Evolutionary conservation across 495 filamentous ascomycete genomes (phyloP).

Genomic region (Penicillium subrubescens): DNA sequence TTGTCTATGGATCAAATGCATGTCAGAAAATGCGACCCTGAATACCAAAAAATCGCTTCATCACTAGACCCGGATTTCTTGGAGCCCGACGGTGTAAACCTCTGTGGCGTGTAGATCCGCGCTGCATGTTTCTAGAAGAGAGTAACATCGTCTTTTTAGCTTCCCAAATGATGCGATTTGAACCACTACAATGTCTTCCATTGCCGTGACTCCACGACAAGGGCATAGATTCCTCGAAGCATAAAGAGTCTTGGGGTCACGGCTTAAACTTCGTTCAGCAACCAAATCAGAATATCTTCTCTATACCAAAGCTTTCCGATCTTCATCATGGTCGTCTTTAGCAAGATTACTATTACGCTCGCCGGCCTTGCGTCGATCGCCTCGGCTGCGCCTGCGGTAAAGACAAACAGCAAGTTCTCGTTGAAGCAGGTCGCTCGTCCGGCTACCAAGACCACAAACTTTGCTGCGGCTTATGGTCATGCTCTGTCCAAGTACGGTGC

Average conservation of each 20-base stretch:
- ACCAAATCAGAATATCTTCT: not conserved
- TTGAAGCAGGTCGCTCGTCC: slow-evolving; percentile 37
- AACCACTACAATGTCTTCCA: not conserved
- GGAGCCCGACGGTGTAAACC: not conserved
- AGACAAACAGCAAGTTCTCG: slow-evolving; percentile 35
- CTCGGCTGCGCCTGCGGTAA: slow-evolving; percentile 29
- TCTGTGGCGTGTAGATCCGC: slow-evolving; percentile 10
- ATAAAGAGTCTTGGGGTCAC: slow-evolving; percentile 12
- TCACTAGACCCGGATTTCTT: not conserved
- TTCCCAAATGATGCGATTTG: slow-evolving; percentile 2
- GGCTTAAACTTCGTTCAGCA: not conserved
- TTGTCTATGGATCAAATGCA: not conserved
- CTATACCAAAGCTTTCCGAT: not conserved
- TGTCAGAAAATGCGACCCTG: not conserved
- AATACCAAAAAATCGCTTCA: not conserved
- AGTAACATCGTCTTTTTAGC: slow-evolving; percentile 7
- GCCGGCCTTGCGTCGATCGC: slow-evolving; percentile 33
- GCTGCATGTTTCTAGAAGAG: slow-evolving; percentile 6
- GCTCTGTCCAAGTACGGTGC: slow-evolving; percentile 46
- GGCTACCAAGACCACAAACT: slow-evolving; percentile 33
- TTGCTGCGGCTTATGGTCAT: slow-evolving; percentile 41
- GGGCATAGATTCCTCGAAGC: slow-evolving; percentile 1
- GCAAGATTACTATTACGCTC: slow-evolving; percentile 29
- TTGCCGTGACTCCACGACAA: not conserved
- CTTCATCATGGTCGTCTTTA: slow-evolving; percentile 39